Evolutionary conservation across 2,329 filamentous ascomycete genomes (phyloP).

Genomic region (Ophiostoma australiae): DNA sequence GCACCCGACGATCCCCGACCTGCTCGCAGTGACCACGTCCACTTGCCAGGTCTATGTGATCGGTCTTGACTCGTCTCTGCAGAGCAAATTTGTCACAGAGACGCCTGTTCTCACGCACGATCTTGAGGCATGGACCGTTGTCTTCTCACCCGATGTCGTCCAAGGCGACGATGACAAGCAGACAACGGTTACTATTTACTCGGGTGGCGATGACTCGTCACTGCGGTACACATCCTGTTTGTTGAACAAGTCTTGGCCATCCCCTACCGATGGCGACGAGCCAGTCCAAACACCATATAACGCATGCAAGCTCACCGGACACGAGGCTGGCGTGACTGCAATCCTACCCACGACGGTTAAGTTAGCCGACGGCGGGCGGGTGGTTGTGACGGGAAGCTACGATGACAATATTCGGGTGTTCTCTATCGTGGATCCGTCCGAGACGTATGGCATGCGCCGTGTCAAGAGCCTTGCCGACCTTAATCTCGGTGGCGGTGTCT

Average conservation of each 20-base stretch:
- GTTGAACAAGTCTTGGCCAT: background rate
- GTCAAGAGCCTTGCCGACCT: slow-evolving; percentile 55
- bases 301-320: slow-evolving; percentile 36
- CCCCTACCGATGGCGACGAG: background rate
- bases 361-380: slow-evolving; percentile 41
- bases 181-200: slow-evolving; percentile 47
- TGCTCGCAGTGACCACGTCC: slow-evolving; percentile 67
- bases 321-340: slow-evolving; percentile 80
- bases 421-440: slow-evolving; percentile 41
- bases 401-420: slow-evolving; percentile 76
- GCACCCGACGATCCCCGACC: slow-evolving; percentile 53
- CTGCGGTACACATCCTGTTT: slow-evolving; percentile 44
- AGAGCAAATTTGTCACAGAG: slow-evolving; percentile 33
- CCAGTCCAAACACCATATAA: slow-evolving; percentile 27
- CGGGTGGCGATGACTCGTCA: slow-evolving; percentile 72
- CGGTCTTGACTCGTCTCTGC: slow-evolving; percentile 42
- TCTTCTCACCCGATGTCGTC: slow-evolving; percentile 44
- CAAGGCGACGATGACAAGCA: background rate
- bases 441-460: slow-evolving; percentile 40
- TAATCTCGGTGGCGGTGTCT: slow-evolving; percentile 76
- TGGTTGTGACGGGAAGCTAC: slow-evolving; percentile 84
- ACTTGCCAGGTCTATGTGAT: slow-evolving; percentile 59
- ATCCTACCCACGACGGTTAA: slow-evolving; percentile 63
- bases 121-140: slow-evolving; percentile 70
- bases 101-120: slow-evolving; percentile 45